Conservation (phyloP, 768 basidiomycete species). For the Rhodocollybia butyracea region DNA sequence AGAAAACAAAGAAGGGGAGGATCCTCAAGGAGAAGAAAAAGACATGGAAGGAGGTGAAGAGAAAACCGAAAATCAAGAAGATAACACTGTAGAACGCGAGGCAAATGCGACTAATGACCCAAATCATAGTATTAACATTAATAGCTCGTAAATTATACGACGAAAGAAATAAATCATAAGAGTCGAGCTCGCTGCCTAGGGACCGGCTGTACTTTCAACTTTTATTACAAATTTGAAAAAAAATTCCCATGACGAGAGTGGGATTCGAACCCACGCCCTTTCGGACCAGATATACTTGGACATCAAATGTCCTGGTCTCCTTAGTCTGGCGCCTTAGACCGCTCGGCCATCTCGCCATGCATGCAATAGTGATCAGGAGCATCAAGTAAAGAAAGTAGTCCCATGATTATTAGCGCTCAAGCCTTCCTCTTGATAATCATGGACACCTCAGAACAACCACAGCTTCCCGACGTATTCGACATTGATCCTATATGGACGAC, state of each 20-base stretch:
- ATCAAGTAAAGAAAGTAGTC: too few relatives aligned
- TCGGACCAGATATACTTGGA: not conserved
- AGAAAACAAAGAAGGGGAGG: not conserved
- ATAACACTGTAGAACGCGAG: not conserved
- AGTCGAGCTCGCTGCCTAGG: not conserved
- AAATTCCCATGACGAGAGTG: not conserved
- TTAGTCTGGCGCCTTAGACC: slow-evolving; percentile 89
- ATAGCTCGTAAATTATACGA: too few relatives aligned
- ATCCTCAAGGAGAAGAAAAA: not conserved
- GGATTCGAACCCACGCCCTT: not conserved
- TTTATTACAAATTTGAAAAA: too few relatives aligned
- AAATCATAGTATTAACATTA: not conserved
- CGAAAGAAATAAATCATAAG: too few relatives aligned
- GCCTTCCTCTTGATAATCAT: slow-evolving; percentile 13
- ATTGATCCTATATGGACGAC: slow-evolving; percentile 81
- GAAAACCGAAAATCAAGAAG: not conserved
- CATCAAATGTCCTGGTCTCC: slow-evolving; percentile 24
- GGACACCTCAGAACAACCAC: slow-evolving; percentile 24
- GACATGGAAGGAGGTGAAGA: not conserved
- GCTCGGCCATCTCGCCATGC: slow-evolving; percentile 74
- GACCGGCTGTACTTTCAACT: not conserved
- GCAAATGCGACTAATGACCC: not conserved
- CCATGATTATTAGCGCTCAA: not conserved
- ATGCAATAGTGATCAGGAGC: not conserved
- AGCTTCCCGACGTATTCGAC: slow-evolving; percentile 32